phyloP scores from a whole-genome alignment of 148 eudicot species.

The Vaccinium macrocarpon region DNA sequence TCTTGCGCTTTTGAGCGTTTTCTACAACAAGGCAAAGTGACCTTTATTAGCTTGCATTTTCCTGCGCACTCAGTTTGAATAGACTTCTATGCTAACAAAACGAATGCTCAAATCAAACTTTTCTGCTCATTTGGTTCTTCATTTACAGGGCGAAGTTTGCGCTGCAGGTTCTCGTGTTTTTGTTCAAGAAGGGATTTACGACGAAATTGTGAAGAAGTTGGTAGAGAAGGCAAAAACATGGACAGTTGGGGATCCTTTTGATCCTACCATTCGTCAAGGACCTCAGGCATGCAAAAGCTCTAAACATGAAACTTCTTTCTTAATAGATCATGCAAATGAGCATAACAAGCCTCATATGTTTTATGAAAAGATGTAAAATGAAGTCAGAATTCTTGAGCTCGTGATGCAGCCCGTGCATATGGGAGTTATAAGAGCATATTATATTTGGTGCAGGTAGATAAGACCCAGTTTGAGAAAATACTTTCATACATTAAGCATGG shows the following conservation, averaged over 20 bases:
- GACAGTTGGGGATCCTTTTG: constrained; percentile 87
- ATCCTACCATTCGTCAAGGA: constrained; percentile 65
- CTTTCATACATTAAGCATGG: constrained; percentile 69
- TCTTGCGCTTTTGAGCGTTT: constrained; percentile 50
- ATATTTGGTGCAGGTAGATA: constrained; percentile 46
- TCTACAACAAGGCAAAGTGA: constrained; percentile 54
- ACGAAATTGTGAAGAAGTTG: constrained; percentile 49
- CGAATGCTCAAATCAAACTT: background rate
- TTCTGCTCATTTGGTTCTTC: background rate
- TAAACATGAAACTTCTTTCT: background rate
- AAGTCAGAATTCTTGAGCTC: background rate
- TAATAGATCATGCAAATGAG: background rate
- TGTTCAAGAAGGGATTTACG: constrained; percentile 88
- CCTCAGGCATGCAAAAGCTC: constrained; percentile 52
- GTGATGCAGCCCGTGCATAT: constrained; percentile 30
- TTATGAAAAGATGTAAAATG: background rate
- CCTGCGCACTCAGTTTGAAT: background rate
- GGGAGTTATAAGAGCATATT: background rate
- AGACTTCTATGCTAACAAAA: background rate
- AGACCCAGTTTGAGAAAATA: constrained; percentile 58
- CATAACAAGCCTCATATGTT: constrained; percentile 26
- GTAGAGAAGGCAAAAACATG: constrained; percentile 55
- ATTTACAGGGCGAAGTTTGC: constrained; percentile 73
- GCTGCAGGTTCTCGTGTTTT: constrained; percentile 70
- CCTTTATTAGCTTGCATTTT: background rate